A percentile compares a stretch with the other conserved stretches of the same genome.
phyloP scores from a whole-genome alignment of 306 rosid species.

The Cicer yamashitae region DNA sequence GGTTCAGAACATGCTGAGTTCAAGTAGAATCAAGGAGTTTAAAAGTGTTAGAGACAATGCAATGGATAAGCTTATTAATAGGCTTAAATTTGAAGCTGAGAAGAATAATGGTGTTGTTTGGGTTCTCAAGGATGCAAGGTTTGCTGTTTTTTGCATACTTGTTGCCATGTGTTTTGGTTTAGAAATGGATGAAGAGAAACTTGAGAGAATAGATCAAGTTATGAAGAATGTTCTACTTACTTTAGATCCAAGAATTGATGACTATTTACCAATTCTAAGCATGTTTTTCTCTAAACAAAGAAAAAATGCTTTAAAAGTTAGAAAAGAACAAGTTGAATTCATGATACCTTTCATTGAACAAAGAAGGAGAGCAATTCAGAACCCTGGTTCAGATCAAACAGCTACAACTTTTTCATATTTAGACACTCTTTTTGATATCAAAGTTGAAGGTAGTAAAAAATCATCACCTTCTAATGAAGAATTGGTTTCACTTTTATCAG shows the following conservation, averaged over 20 bases:
- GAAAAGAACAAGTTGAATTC: conserved; percentile 68
- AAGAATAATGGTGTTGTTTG: conserved; percentile 60
- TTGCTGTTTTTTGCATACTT: conserved; percentile 80
- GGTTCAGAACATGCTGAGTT: conserved; percentile 97
- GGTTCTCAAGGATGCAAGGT: conserved; percentile 77
- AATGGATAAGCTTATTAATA: conserved; percentile 66
- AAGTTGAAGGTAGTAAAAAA: conserved; percentile 64
- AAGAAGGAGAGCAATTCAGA: conserved; percentile 63
- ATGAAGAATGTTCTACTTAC: conserved; percentile 72
- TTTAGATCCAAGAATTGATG: conserved; percentile 84
- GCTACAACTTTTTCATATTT: conserved; percentile 90
- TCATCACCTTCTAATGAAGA: conserved; percentile 64
- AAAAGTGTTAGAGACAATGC: conserved; percentile 65
- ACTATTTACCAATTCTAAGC: conserved; percentile 77
- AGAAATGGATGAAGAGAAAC: conserved; percentile 76
- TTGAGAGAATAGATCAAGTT: conserved; percentile 71
- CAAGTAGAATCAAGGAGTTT: conserved; percentile 72
- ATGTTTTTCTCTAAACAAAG: conserved; percentile 85
- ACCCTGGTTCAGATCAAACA: conserved; percentile 67
- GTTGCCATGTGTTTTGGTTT: conserved; percentile 87
- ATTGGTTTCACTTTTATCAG: conserved; percentile 76
- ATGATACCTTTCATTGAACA: conserved; percentile 66
- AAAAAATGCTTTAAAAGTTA: conserved; percentile 64
- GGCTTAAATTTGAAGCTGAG: conserved; percentile 68
- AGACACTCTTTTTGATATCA: conserved; percentile 81